phyloP scores from a whole-genome alignment of 768 basidiomycete genomes.

The Xanthoconium purpureum region DNA sequence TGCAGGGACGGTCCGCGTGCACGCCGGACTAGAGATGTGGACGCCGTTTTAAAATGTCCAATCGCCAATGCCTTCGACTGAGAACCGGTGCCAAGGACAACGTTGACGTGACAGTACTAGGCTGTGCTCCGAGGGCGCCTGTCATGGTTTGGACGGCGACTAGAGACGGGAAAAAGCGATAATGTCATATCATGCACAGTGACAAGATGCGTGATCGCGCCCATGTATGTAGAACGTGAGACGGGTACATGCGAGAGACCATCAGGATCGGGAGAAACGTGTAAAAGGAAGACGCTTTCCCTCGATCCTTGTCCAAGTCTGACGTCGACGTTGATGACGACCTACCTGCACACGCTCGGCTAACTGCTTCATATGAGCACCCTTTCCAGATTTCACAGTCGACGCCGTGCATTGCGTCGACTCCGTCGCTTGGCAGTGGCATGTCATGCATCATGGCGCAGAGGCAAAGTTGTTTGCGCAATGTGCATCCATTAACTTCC shows the following conservation, averaged over 20 bases:
- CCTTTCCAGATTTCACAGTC: not conserved
- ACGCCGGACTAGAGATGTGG: not conserved
- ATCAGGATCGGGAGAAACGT: not conserved
- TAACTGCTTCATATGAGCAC: not conserved
- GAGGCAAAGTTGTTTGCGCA: not conserved
- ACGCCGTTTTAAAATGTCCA: not conserved
- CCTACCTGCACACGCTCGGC: conserved; percentile 4
- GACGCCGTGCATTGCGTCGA: not conserved
- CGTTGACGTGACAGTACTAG: not conserved
- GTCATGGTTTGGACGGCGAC: conserved; percentile 1
- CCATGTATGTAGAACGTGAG: not conserved
- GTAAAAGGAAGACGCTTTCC: not conserved
- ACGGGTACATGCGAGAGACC: not conserved
- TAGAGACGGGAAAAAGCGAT: not conserved
- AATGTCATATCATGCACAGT: not conserved
- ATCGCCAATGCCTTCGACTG: not conserved
- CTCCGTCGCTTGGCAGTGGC: not conserved
- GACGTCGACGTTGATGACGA: not conserved
- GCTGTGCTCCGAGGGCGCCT: not conserved
- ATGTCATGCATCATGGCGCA: not conserved
- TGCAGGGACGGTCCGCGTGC: not conserved
- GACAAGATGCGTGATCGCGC: not conserved
- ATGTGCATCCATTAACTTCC: not conserved
- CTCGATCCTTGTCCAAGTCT: conserved; percentile 13
- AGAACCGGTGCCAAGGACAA: not conserved